Evolutionary conservation across 2,329 filamentous ascomycete species (phyloP).

Genomic region (Fragosphaeria purpurea): DNA sequence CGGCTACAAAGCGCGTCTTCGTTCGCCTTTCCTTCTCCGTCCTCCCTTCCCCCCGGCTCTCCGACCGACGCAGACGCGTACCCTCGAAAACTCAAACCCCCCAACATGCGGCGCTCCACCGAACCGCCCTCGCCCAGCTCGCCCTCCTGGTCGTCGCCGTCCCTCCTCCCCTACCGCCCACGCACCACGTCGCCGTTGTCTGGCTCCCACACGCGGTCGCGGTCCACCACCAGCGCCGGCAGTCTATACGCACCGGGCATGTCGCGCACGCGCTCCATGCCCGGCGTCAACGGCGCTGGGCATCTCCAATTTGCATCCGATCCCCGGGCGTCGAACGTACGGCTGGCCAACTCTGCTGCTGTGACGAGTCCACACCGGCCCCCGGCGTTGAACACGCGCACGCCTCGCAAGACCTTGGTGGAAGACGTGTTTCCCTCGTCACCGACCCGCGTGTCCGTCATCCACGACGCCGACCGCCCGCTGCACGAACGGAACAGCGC

Average conservation of each 20-base stretch:
- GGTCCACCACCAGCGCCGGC: slow-evolving; percentile 44
- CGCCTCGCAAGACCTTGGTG: slow-evolving; percentile 41
- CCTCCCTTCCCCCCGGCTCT: slow-evolving; percentile 11
- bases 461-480: slow-evolving; percentile 38
- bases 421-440: slow-evolving; percentile 52
- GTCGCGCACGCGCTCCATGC: slow-evolving; percentile 55
- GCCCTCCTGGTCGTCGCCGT: slow-evolving; percentile 36
- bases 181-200: slow-evolving; percentile 53
- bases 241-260: slow-evolving; percentile 32
- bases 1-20: slow-evolving; percentile 34
- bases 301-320: slow-evolving; percentile 46
- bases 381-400: slow-evolving; percentile 18
- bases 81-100: slow-evolving; percentile 45
- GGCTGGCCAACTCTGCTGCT: slow-evolving; percentile 37
- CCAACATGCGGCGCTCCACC: slow-evolving; percentile 46
- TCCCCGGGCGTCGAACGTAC: slow-evolving; percentile 43
- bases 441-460: slow-evolving; percentile 43
- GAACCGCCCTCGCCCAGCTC: slow-evolving; percentile 47
- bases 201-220: slow-evolving; percentile 46
- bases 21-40: slow-evolving; percentile 27
- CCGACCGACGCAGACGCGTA: slow-evolving; percentile 3
- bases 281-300: slow-evolving; percentile 49
- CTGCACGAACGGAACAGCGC: slow-evolving; percentile 41
- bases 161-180: slow-evolving; percentile 46
- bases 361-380: slow-evolving; percentile 25